phyloP scores from a whole-genome alignment of 345 rosid genomes.

The Cardamine occulta region DNA sequence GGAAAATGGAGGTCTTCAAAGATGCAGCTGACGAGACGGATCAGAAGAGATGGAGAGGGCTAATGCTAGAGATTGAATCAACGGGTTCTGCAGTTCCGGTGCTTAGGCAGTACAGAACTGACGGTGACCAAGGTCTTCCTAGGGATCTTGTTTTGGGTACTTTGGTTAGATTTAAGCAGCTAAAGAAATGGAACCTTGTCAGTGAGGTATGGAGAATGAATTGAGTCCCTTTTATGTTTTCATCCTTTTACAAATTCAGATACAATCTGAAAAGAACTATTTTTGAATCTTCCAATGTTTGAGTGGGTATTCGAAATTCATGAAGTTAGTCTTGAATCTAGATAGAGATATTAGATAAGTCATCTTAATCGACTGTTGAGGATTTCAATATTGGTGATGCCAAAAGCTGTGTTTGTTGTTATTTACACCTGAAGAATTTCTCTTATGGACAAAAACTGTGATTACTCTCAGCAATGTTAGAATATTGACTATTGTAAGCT shows the following conservation, averaged over 20 bases:
- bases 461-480: slow-evolving; percentile 9
- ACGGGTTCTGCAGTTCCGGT: slow-evolving; percentile 66
- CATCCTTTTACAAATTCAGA: background rate
- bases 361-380: background rate
- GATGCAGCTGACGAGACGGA: slow-evolving; percentile 74
- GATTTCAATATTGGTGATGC: background rate
- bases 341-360: background rate
- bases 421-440: background rate
- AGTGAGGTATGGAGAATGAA: slow-evolving; percentile 63
- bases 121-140: slow-evolving; percentile 57
- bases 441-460: background rate
- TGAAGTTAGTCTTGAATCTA: slow-evolving; percentile 17
- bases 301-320: background rate
- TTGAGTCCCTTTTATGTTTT: slow-evolving; percentile 15
- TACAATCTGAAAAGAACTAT: background rate
- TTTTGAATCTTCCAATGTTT: background rate
- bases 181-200: slow-evolving; percentile 83
- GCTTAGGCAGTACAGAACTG: slow-evolving; percentile 55
- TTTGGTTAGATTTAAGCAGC: slow-evolving; percentile 89
- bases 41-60: slow-evolving; percentile 82
- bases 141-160: slow-evolving; percentile 80
- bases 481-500: slow-evolving; percentile 2
- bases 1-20: slow-evolving; percentile 70
- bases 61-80: slow-evolving; percentile 80
- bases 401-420: slow-evolving; percentile 9